phyloP scores from a whole-genome alignment of 495 filamentous ascomycete genomes.

The Ramalina peruviana region DNA sequence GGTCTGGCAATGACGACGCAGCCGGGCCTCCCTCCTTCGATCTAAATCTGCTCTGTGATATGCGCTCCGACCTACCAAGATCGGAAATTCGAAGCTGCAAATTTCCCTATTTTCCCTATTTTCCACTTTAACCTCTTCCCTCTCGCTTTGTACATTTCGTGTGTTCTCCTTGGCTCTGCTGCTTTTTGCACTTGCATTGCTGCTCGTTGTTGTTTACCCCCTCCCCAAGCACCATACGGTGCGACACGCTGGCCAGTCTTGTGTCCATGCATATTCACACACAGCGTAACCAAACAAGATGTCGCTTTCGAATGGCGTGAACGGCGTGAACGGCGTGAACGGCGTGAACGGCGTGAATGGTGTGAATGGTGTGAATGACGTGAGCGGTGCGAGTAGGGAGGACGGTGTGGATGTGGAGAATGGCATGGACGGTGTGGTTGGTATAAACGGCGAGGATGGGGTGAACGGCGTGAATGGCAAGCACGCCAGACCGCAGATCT shows the following conservation, averaged over 20 bases:
- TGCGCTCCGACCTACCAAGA: no score
- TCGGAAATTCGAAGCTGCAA: no score
- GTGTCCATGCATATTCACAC: constrained; percentile 1
- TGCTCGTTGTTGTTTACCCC: background rate
- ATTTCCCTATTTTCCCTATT: no score
- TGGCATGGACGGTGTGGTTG: background rate
- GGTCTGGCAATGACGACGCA: no score
- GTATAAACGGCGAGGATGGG: background rate
- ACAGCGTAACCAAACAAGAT: constrained; percentile 4
- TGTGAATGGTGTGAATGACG: no score
- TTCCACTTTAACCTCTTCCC: no score
- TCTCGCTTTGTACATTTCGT: no score
- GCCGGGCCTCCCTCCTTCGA: no score
- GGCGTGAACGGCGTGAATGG: background rate
- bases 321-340: background rate
- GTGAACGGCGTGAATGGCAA: background rate
- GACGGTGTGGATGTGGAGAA: background rate
- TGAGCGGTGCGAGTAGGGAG: background rate
- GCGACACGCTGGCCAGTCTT: background rate
- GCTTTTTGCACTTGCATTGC: background rate
- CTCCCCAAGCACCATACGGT: background rate
- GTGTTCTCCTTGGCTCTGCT: no score
- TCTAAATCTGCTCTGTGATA: no score
- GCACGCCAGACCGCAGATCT: constrained; percentile 25
- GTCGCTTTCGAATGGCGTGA: constrained; percentile 1